Evolutionary conservation across 2,329 filamentous ascomycete genomes (phyloP).

Genomic region (Sporothrix pseudoabietina): DNA sequence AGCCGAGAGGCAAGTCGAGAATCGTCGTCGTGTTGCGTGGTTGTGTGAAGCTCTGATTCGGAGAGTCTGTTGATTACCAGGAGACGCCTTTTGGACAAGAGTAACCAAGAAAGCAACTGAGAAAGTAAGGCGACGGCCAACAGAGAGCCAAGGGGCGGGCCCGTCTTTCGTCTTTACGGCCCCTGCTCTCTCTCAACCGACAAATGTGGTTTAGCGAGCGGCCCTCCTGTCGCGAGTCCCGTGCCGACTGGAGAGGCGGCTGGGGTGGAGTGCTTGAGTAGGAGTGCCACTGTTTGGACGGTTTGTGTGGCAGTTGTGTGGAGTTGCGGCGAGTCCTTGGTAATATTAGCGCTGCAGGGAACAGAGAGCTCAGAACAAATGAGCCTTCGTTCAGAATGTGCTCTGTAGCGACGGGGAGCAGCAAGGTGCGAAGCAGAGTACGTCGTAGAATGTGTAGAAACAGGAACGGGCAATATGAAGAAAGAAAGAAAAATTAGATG

Average conservation of each 20-base stretch:
- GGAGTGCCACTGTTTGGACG: no score
- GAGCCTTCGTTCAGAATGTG: no score
- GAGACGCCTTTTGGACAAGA: no score
- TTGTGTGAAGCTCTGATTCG: no score
- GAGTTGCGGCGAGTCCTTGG: conserved; percentile 10
- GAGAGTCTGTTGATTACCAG: no score
- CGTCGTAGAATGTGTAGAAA: not conserved
- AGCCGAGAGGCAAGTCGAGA: no score
- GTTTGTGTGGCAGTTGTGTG: not conserved
- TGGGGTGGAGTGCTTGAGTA: no score
- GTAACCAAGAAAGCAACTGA: no score
- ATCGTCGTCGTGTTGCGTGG: no score
- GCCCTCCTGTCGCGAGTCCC: not conserved
- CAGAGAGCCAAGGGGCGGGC: not conserved
- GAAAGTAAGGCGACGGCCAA: not conserved
- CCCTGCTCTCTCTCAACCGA: not conserved
- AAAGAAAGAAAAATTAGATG: not conserved
- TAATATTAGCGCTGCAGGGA: not conserved
- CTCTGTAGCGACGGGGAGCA: no score
- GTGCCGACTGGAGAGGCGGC: conserved; percentile 2
- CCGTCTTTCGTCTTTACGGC: not conserved
- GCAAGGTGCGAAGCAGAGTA: not conserved
- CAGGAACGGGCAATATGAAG: not conserved
- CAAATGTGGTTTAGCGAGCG: conserved; percentile 12
- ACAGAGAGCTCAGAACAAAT: not conserved